Evolutionary conservation across 2,329 filamentous ascomycete species (phyloP), one percentile per base, ranked within the genome.

Genomic region (Didymella pinodella): DNA sequence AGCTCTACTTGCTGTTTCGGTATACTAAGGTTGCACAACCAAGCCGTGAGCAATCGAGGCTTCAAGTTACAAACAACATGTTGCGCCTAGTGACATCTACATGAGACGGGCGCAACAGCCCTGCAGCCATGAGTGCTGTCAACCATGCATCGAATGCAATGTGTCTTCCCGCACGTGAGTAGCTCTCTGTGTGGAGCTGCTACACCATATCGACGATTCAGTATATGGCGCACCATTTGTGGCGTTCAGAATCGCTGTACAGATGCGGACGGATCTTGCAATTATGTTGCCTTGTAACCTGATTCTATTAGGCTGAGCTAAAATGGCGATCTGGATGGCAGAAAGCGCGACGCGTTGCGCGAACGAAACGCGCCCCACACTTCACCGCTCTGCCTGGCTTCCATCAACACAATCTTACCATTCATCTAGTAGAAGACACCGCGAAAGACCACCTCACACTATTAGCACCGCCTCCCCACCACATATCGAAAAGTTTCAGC

Each of bases 401-500:
- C 26, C 32, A 49, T 36, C 50, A 26, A 59, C 46, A 34, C 49
- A 26, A 28, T 32, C 26, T 40, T 28, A 20, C 44, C 32, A 18
- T 16, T 5, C 56, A 32, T 25, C 16, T 43, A 10, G 14, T 41
- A 36, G 22, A 7, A 22, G 20, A 16, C 5, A 28, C 25, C 14
- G 22, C 22, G 22, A n/a, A 44, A 16, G 7, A n/a, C 41, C 4
- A 4, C 14, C 32, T 41, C 18, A n/a, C 41, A 34, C 32, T 47
- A 56, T 45, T 40, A 51, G 12, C 44, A 12, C 25, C 28, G 10
- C 11, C 44, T 25, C 25, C 43, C 2, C 45, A 20, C 18, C 45
- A 32, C 45, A 55, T 52, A 46, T 44, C 57, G 59, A 50, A 44
- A 44, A 49, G 32, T 57, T 20, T 41, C n/a, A 32, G 6, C 61